Evolutionary conservation across 1,284 basidiomycete species (phyloP).

Genomic region (Puccinia novopanici): DNA sequence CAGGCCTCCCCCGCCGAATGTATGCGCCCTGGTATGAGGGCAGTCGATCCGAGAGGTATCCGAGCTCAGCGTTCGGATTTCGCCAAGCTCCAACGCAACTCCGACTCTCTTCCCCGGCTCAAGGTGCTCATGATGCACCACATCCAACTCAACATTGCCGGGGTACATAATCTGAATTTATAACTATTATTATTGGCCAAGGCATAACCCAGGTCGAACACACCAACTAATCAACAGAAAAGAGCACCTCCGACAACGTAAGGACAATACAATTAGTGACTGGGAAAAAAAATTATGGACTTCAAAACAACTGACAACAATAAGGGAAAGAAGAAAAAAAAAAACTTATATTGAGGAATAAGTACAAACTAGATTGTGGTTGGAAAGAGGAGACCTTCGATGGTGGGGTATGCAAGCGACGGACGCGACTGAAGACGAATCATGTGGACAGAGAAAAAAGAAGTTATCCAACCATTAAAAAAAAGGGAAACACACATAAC

Average conservation of each 20-base stretch:
- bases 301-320: not conserved
- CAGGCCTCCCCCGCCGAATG: not conserved
- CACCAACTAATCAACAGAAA: too few species aligned
- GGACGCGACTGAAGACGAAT: not conserved
- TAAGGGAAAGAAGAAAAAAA: not conserved
- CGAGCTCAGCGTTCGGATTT: too few species aligned
- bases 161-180: too few species aligned
- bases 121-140: too few species aligned
- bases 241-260: not conserved
- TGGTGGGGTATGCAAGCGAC: conserved; percentile 3
- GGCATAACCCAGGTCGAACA: too few species aligned
- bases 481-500: not conserved
- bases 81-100: too few species aligned
- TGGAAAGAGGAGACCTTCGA: too few species aligned
- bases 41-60: not conserved
- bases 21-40: not conserved
- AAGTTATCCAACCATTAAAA: not conserved
- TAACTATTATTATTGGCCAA: too few species aligned
- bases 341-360: too few species aligned
- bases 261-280: not conserved
- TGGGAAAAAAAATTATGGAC: not conserved
- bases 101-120: too few species aligned
- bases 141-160: too few species aligned
- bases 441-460: not conserved
- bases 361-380: too few species aligned